Conservation (phyloP, 306 rosid species). For the Vigna nakashimae region DNA sequence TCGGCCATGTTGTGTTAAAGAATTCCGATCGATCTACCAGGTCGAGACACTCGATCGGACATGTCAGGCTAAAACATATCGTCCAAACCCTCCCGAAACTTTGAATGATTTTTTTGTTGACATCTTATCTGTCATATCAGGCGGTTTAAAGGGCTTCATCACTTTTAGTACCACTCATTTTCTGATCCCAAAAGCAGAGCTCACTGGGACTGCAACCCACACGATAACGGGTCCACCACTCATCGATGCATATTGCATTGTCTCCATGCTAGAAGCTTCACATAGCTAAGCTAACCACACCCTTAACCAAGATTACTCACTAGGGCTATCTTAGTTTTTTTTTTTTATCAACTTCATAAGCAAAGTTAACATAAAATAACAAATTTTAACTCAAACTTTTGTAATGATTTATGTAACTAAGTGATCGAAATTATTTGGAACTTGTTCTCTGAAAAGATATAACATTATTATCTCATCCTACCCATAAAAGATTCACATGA, state of each 20-base stretch:
- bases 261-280: conserved; percentile 22
- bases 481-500: no score
- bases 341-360: not conserved
- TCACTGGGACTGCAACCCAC: conserved; percentile 23
- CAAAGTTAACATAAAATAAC: no score
- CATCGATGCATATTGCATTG: no score
- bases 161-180: conserved; percentile 40
- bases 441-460: no score
- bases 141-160: conserved; percentile 45
- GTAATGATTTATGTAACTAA: not conserved
- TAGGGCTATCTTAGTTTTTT: not conserved
- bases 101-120: conserved; percentile 14
- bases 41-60: no score
- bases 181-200: conserved; percentile 36
- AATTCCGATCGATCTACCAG: no score
- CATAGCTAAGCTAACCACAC: not conserved
- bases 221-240: conserved; percentile 22
- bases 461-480: no score
- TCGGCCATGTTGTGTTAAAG: no score
- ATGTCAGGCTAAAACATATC: no score
- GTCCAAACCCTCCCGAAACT: no score
- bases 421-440: no score
- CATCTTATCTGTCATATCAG: conserved; percentile 42
- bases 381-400: not conserved
- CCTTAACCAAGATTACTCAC: not conserved